Conservation (phyloP, 2,329 filamentous ascomycete genomes). For the Didymella exigua region DNA sequence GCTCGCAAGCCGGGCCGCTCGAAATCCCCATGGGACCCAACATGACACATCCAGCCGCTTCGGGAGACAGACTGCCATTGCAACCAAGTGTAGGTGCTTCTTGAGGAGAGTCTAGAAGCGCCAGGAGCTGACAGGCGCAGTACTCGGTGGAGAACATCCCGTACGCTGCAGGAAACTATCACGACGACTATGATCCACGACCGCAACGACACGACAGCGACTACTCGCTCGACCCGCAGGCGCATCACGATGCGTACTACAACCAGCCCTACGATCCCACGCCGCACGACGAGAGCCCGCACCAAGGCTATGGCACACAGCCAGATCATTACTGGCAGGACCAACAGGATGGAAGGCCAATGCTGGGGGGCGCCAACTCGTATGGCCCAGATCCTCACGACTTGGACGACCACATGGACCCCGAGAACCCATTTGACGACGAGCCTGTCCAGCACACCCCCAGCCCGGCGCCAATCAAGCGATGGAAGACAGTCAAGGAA, state of each 20-base stretch:
- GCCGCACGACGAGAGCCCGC: constrained; percentile 64
- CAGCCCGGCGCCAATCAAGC: constrained; percentile 69
- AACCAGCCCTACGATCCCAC: constrained; percentile 79
- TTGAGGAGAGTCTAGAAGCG: background rate
- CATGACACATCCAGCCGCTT: constrained; percentile 55
- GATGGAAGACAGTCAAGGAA: constrained; percentile 99
- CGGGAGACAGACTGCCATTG: constrained; percentile 77
- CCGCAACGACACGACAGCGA: constrained; percentile 62
- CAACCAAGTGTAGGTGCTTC: constrained; percentile 76
- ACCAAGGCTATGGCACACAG: constrained; percentile 56
- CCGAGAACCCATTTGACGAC: constrained; percentile 47
- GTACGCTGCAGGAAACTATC: constrained; percentile 67
- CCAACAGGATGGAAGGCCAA: constrained; percentile 74
- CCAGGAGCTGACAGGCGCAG: constrained; percentile 45
- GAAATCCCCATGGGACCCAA: constrained; percentile 71
- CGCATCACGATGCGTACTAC: constrained; percentile 87
- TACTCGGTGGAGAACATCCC: constrained; percentile 75
- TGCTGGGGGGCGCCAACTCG: constrained; percentile 68
- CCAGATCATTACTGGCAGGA: constrained; percentile 66
- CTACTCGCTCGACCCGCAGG: constrained; percentile 79
- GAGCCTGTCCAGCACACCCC: constrained; percentile 55
- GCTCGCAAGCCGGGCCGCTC: constrained; percentile 59
- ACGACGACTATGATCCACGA: constrained; percentile 57
- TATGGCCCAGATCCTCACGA: constrained; percentile 66
- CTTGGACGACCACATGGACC: constrained; percentile 49